Evolutionary conservation across 805 yeast species (phyloP).

Genomic region (Starmerella floris): DNA sequence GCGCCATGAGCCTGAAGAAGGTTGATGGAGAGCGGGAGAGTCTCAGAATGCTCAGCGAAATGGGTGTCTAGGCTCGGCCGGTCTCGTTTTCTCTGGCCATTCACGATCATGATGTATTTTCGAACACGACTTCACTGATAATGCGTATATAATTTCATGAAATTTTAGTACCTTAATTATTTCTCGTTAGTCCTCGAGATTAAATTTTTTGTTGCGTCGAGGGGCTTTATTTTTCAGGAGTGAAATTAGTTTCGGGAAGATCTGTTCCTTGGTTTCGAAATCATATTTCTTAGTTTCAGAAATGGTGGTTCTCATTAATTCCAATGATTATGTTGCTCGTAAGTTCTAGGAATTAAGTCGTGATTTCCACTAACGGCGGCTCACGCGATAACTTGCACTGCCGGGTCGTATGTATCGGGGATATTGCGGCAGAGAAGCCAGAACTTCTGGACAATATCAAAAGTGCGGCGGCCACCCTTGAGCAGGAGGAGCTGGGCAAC

Average conservation of each 20-base stretch:
- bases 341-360: too few species aligned
- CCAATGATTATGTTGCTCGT: too few species aligned
- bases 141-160: neutral
- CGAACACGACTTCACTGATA: neutral
- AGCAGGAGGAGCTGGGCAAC: conserved; percentile 24
- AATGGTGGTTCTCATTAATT: too few species aligned
- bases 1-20: conserved; percentile 37
- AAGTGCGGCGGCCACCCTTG: conserved; percentile 24
- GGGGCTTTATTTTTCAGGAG: too few species aligned
- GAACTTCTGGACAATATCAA: conserved; percentile 23
- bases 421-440: conserved; percentile 28
- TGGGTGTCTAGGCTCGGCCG: conserved; percentile 8
- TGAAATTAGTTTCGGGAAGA: too few species aligned
- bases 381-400: neutral
- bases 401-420: conserved; percentile 20
- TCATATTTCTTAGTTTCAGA: too few species aligned
- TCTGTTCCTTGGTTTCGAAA: too few species aligned
- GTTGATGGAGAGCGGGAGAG: conserved; percentile 8
- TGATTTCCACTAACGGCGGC: neutral
- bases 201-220: too few species aligned
- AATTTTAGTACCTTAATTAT: neutral
- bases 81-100: neutral
- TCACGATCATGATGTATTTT: neutral
- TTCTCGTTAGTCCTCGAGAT: neutral
- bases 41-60: conserved; percentile 11